Evolutionary conservation across 2,329 filamentous ascomycete genomes (phyloP), one percentile per base, ranked within the genome.

Genomic region (Clonostachys solani): DNA sequence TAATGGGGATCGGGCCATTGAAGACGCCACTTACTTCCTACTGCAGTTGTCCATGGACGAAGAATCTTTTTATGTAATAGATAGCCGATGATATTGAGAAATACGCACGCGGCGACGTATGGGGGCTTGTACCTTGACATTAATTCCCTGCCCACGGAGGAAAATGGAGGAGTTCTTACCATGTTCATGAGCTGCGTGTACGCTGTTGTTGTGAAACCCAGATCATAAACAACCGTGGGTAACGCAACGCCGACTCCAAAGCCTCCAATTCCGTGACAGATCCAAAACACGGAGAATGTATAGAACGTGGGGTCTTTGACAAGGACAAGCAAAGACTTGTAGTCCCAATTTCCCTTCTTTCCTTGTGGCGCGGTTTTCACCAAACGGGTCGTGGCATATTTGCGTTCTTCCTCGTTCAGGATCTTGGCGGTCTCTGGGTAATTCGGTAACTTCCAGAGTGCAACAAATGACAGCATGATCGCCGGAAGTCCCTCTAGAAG

Each of bases 371-470:
- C 58, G 33, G 50, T 45, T 1, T 53, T 45, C 1, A 58, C 57
- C 1, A 60, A 50, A n/a, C 59, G 55, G 8, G 49, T 43, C 1
- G 58, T 17, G 15, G 59, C 36, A 0, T 50, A 50, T 5, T 54
- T 49, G 9, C 50, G 47, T 42, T 60, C 57, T 3, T 41, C 12
- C 2, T 56, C 55, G 4, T 43, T 49, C n/a, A 59, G 52, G 33
- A 57, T 57, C 17, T 37, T 45, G 19, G 52, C 56, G 2, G 53
- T 58, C 36, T 59, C 54, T 0, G 56, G 57, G 34, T 60, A 60
- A 18, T 59, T 51, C 8, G 58, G 58, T 5, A 60, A 44, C 33
- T 46, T 62, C 46, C 69, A 63, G 46, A 69, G 80, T 13, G 75
- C 72, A 56, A 55, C 55, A 1, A 59, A 38, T 3, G 51, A 56